phyloP scores from a whole-genome alignment of 2,329 filamentous ascomycete species.

The Colletotrichum magnum region DNA sequence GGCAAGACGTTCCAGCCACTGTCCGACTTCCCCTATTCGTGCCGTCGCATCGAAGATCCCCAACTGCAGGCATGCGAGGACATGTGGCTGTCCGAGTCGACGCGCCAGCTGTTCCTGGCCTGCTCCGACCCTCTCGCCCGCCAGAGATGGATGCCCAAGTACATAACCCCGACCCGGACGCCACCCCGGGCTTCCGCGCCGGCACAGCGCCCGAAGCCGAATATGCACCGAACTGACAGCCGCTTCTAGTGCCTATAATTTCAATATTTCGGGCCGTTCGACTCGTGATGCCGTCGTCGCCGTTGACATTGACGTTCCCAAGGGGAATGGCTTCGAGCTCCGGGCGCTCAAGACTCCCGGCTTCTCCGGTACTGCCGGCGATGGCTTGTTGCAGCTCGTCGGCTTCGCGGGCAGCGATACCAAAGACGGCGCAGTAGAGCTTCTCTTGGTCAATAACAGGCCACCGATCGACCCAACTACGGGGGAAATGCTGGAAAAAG shows the following conservation, averaged over 20 bases:
- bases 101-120: conserved; percentile 49
- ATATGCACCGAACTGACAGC: conserved; percentile 4
- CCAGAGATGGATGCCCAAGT: conserved; percentile 47
- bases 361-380: conserved; percentile 49
- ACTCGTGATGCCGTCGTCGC: conserved; percentile 49
- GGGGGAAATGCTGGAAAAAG: conserved; percentile 68
- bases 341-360: conserved; percentile 46
- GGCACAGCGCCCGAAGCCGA: not conserved
- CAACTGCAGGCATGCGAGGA: conserved; percentile 49
- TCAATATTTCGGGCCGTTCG: conserved; percentile 49
- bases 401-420: conserved; percentile 50
- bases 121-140: conserved; percentile 45
- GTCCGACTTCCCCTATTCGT: conserved; percentile 48
- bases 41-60: conserved; percentile 47
- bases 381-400: conserved; percentile 48
- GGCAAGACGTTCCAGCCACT: conserved; percentile 46
- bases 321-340: conserved; percentile 40
- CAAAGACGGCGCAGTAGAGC: conserved; percentile 34
- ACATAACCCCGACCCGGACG: not conserved
- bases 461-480: conserved; percentile 45
- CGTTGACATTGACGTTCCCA: conserved; percentile 50
- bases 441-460: conserved; percentile 46
- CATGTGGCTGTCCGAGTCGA: conserved; percentile 50
- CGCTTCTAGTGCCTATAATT: conserved; percentile 22
- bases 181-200: not conserved